phyloP scores from a whole-genome alignment of 2,329 filamentous ascomycete genomes.

The Venturia effusa region DNA sequence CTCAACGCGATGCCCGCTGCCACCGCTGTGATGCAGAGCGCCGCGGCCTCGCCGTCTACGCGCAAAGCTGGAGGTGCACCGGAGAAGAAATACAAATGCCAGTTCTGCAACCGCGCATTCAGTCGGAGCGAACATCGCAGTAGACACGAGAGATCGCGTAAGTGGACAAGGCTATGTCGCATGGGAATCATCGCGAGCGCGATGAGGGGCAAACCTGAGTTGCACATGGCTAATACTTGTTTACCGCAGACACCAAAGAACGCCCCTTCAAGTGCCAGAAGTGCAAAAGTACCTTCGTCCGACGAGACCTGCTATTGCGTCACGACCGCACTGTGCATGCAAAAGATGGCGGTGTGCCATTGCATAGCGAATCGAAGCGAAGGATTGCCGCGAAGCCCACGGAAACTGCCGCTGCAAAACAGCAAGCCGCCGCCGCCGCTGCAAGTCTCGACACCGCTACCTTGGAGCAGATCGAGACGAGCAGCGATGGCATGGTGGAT shows the following conservation, averaged over 20 bases:
- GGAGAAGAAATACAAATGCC: conserved; percentile 99
- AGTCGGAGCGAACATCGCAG: conserved; percentile 95
- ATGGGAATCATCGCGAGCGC: conserved; percentile 21
- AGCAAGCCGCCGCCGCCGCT: conserved; percentile 30
- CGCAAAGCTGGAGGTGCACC: conserved; percentile 65
- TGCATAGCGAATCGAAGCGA: conserved; percentile 90
- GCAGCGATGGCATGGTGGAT: conserved; percentile 83
- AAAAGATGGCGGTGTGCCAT: conserved; percentile 88
- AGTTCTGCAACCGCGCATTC: conserved; percentile 96
- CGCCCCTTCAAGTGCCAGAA: conserved; percentile 98
- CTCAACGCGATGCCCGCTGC: not conserved
- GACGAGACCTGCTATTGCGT: conserved; percentile 87
- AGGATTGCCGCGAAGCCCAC: conserved; percentile 60
- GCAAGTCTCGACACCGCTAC: conserved; percentile 76
- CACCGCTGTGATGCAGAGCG: conserved; percentile 5
- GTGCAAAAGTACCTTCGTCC: conserved; percentile 95
- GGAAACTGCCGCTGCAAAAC: conserved; percentile 51
- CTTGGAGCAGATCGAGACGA: conserved; percentile 85
- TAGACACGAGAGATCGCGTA: conserved; percentile 96
- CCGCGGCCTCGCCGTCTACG: conserved; percentile 42
- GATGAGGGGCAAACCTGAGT: conserved; percentile 19
- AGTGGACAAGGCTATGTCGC: conserved; percentile 36
- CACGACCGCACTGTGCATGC: conserved; percentile 98
- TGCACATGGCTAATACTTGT: not conserved
- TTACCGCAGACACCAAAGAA: conserved; percentile 85